These are phyloP conservation scores for Ceratocystis destructans DNA, from an alignment of 2,329 filamentous ascomycete species.

Conservation along the genomic window DNA sequence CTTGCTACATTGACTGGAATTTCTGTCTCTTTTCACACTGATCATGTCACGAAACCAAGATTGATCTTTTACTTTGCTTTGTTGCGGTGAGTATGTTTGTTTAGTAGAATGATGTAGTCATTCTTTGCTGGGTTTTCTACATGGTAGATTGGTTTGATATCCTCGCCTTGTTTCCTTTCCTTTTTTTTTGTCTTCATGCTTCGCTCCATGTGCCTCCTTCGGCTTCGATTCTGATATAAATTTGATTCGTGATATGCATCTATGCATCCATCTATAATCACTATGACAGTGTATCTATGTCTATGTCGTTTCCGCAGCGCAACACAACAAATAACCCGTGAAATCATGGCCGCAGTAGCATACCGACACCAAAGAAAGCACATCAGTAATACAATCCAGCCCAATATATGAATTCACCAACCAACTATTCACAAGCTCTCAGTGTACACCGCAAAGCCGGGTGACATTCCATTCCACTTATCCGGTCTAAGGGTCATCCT, in stretches of 20 bases:
- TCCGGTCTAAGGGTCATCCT: neutral
- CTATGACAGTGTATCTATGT: neutral
- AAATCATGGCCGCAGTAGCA: neutral
- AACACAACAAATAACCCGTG: neutral
- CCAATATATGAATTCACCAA: neutral
- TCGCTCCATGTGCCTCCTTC: neutral
- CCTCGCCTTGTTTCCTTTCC: neutral
- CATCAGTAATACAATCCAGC: neutral
- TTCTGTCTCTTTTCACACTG: neutral
- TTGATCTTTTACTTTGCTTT: neutral
- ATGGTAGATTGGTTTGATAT: constrained; percentile 3
- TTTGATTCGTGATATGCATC: neutral
- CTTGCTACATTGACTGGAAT: constrained; percentile 1
- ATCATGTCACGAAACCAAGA: neutral
- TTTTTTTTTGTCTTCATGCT: neutral
- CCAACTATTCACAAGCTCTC: neutral
- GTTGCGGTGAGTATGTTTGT: constrained; percentile 4
- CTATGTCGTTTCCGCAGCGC: neutral
- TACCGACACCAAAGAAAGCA: neutral
- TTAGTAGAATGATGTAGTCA: neutral
- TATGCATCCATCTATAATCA: neutral
- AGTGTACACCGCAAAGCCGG: constrained; percentile 2
- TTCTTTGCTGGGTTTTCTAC: constrained; percentile 1
- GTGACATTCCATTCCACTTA: constrained; percentile 7
- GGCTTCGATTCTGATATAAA: neutral